Conservation (phyloP, 495 filamentous ascomycete species). For the Aspergillus campestris region DNA sequence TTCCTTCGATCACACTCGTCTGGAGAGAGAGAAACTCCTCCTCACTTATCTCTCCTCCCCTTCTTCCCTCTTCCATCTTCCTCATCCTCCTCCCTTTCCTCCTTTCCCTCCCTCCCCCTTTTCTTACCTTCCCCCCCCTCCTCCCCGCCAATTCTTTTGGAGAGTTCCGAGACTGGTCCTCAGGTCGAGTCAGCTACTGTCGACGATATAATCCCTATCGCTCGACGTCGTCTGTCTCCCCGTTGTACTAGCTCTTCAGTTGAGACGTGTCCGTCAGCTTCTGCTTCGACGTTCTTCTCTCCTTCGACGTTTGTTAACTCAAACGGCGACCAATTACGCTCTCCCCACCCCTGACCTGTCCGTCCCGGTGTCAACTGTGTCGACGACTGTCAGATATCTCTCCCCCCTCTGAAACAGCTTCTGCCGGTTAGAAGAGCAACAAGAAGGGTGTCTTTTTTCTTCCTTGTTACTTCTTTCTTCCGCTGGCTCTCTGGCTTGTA, state of each 20-base stretch:
- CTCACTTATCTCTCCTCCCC: constrained; percentile 41
- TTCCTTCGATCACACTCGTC: constrained; percentile 39
- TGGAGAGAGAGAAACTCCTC: constrained; percentile 42
- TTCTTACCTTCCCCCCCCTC: constrained; percentile 25
- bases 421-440: constrained; percentile 42
- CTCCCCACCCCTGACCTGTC: constrained; percentile 19
- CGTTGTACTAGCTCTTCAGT: constrained; percentile 33
- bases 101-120: constrained; percentile 43
- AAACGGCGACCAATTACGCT: constrained; percentile 29
- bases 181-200: constrained; percentile 16
- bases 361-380: constrained; percentile 30
- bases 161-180: constrained; percentile 36
- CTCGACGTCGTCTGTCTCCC: constrained; percentile 23
- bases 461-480: constrained; percentile 11
- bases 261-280: constrained; percentile 38
- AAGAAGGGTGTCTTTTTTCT: constrained; percentile 25
- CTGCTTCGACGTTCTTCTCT: constrained; percentile 30
- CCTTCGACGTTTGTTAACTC: constrained; percentile 42
- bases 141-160: constrained; percentile 42
- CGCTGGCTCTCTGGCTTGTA: constrained; percentile 16
- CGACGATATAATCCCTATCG: constrained; percentile 24
- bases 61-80: constrained; percentile 41
- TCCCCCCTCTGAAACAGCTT: constrained; percentile 32
- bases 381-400: constrained; percentile 22
- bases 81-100: constrained; percentile 40